Percentiles rank a stretch among this genome's conserved stretches.
phyloP scores from a whole-genome alignment of 371 early-diverging fungal species.

The Cokeromyces recurvatus region DNA sequence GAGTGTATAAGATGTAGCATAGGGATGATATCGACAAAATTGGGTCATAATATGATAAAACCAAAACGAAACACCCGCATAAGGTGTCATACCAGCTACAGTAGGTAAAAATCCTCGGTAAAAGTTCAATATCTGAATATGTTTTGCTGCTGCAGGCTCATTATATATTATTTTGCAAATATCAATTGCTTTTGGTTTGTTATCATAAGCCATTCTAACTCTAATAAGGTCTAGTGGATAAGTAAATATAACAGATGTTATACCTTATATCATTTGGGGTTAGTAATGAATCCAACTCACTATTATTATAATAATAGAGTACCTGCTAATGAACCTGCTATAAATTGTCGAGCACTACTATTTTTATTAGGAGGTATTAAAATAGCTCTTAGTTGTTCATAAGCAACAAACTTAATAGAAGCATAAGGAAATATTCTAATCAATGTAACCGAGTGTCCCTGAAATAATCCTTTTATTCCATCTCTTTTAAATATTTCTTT shows the following conservation, averaged over 20 bases:
- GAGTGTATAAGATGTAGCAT: constrained; percentile 22
- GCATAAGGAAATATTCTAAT: constrained; percentile 91
- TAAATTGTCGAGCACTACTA: constrained; percentile 49
- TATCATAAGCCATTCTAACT: constrained; percentile 86
- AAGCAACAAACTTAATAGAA: constrained; percentile 88
- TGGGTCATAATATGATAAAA: constrained; percentile 59
- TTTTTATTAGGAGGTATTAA: constrained; percentile 57
- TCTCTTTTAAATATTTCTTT: constrained; percentile 58
- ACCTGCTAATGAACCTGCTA: constrained; percentile 77
- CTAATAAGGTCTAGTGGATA: constrained; percentile 90
- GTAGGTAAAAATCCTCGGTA: constrained; percentile 87
- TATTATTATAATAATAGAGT: no score
- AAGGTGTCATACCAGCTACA: constrained; percentile 86
- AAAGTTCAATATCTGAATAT: constrained; percentile 59
- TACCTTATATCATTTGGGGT: no score
- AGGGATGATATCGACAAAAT: constrained; percentile 43
- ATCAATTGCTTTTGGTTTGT: constrained; percentile 14
- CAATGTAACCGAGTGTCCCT: constrained; percentile 88
- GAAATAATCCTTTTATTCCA: constrained; percentile 80
- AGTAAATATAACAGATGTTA: constrained; percentile 77
- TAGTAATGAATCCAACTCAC: no score
- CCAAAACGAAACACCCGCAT: constrained; percentile 86
- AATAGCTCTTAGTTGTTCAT: constrained; percentile 67
- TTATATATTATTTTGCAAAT: constrained; percentile 37
- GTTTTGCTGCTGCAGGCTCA: constrained; percentile 31